Conservation (phyloP, 2,329 filamentous ascomycete species). For the Fusarium chlamydosporum region DNA sequence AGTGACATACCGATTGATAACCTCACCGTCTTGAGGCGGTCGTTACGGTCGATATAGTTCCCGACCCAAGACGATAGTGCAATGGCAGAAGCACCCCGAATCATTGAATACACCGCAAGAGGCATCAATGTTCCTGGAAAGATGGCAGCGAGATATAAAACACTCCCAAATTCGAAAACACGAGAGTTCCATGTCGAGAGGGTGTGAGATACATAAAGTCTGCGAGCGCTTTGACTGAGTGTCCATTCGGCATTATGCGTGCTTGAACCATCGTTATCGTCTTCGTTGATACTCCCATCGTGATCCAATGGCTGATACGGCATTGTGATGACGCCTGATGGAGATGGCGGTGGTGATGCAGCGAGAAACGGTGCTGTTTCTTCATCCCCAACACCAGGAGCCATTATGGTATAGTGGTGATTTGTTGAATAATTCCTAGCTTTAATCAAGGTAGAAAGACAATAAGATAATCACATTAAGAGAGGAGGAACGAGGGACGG, state of each 20-base stretch:
- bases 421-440: background rate
- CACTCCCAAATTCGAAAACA: slow-evolving; percentile 73
- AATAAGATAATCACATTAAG: slow-evolving; percentile 1
- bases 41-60: slow-evolving; percentile 67
- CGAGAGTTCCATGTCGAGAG: slow-evolving; percentile 76
- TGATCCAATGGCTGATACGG: slow-evolving; percentile 10
- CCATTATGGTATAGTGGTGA: slow-evolving; percentile 17
- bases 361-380: slow-evolving; percentile 30
- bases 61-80: slow-evolving; percentile 72
- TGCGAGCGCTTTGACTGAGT: slow-evolving; percentile 39
- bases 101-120: slow-evolving; percentile 77
- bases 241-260: slow-evolving; percentile 22
- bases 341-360: slow-evolving; percentile 3
- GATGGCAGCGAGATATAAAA: slow-evolving; percentile 69
- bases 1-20: slow-evolving; percentile 60
- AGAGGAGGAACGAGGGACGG: background rate
- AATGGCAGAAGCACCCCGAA: slow-evolving; percentile 70
- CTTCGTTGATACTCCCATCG: background rate
- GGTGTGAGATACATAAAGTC: slow-evolving; percentile 71
- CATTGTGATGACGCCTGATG: background rate
- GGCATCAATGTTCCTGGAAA: slow-evolving; percentile 73
- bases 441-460: background rate
- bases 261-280: background rate
- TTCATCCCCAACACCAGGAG: slow-evolving; percentile 33
- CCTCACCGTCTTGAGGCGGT: slow-evolving; percentile 66